Conservation (phyloP, 306 rosid species). For the Glycyrrhiza uralensis region DNA sequence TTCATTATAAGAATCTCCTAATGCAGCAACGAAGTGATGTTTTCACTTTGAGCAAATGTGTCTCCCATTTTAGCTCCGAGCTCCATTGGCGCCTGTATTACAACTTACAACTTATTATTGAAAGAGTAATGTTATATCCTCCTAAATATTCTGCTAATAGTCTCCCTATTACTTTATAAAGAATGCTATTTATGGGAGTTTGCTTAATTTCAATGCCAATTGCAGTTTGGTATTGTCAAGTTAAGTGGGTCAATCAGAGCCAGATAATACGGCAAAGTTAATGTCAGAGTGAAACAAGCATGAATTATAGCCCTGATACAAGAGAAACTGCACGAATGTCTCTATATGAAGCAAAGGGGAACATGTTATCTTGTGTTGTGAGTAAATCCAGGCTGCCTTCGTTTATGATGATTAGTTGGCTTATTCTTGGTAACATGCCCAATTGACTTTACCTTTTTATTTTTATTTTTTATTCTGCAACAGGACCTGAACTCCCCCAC, state of each 20-base stretch:
- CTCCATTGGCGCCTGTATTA: neutral
- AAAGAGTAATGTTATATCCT: no score
- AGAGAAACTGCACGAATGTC: constrained; percentile 4
- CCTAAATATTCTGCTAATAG: no score
- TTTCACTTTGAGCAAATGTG: neutral
- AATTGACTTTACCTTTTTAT: neutral
- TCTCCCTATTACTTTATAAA: no score
- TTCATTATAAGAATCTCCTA: neutral
- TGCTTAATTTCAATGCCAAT: neutral
- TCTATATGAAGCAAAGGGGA: constrained; percentile 3
- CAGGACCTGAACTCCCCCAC: constrained; percentile 4
- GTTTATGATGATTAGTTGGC: constrained; percentile 10
- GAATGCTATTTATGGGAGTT: neutral
- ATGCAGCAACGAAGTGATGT: neutral
- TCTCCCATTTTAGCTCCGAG: neutral
- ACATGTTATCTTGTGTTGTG: constrained; percentile 26
- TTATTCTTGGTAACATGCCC: neutral
- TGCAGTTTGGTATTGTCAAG: constrained; percentile 2
- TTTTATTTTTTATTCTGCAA: neutral
- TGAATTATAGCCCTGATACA: neutral
- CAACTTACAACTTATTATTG: neutral
- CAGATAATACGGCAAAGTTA: neutral
- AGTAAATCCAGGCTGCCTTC: constrained; percentile 16
- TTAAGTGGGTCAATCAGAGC: neutral
- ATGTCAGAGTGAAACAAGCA: neutral